Evolutionary conservation across 768 basidiomycete genomes (phyloP), one percentile per base, ranked within the genome.

Genomic region (Pulveroboletus sp.): DNA sequence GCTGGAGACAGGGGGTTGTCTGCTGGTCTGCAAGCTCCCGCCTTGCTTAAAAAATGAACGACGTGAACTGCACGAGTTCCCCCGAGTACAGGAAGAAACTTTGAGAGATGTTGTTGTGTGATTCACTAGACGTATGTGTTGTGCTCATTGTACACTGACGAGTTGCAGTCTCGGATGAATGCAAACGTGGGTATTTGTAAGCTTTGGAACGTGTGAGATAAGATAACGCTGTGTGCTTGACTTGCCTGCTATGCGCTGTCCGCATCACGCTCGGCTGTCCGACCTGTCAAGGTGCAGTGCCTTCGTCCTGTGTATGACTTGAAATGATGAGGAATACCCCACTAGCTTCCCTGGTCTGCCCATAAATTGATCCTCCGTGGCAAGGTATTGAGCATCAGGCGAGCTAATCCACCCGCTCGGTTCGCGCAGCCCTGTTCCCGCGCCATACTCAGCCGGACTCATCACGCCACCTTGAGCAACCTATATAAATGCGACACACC

Each of bases 1-100:
- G 93, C 91, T 43, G 90, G 85, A 46, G 80, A 76, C 55, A 80
- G 79, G 69, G 93, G 91, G 41, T 74, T 95, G 57, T 88, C 92
- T 54, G 80, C 79, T 51, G 93, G 93, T 49, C 67, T 72, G 54
- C 81, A 73, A n/a, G 64, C 83, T 45, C 92, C 93, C 40, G 83
- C 81, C 49, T 72, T 92, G 47, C 73, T 80, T 64, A 78, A 81
- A 76, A 85, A 86, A 73, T 83, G 75, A 62, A 45, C 28, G 37
- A 35, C 38, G 18, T 31, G 50, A 32, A 65, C 44, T 14, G 15
- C 33, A 39, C 26, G 42, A 43, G 57, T 52, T 50, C 41, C 24
- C 21, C 30, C 15, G 42, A 47, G 43, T 32, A 33, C 30, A 31
- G 35, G 18, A 39, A 49, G 14, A 40, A 39, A 31, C 41, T 27